Evolutionary conservation across 352 stramenopile genomes (phyloP).

Genomic region (Phytophthora pistaciae): DNA sequence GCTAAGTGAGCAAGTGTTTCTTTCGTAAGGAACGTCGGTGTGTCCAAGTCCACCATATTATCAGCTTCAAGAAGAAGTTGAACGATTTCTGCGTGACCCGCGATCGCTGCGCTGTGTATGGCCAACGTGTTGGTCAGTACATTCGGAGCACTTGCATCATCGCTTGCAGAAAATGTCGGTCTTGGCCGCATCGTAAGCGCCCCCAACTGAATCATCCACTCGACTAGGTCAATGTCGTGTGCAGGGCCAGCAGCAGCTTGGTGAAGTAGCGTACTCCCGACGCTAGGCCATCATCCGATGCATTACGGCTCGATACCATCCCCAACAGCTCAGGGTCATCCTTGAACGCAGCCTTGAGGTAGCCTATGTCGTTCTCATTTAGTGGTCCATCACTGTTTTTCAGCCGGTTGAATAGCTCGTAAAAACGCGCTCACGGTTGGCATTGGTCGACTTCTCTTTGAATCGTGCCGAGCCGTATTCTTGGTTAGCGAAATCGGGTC

Average conservation of each 20-base stretch:
- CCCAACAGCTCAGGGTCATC: constrained; percentile 22
- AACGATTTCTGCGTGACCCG: constrained; percentile 27
- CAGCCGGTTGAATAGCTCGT: constrained; percentile 13
- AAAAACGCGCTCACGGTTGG: constrained; percentile 19
- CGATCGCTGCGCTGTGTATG: constrained; percentile 22
- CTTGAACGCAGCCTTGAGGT: constrained; percentile 21
- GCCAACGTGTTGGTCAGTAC: constrained; percentile 13
- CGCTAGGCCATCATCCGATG: too few species aligned
- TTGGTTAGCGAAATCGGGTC: constrained; percentile 30
- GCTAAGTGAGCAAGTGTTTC: constrained; percentile 31
- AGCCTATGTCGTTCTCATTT: neutral
- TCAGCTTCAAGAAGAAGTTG: constrained; percentile 29
- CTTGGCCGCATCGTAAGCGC: neutral
- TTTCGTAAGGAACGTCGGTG: constrained; percentile 21
- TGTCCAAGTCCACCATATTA: constrained; percentile 27
- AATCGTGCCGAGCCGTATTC: constrained; percentile 22
- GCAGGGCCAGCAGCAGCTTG: constrained; percentile 39
- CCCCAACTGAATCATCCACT: constrained; percentile 49
- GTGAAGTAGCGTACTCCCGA: constrained; percentile 28
- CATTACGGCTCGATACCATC: constrained; percentile 2
- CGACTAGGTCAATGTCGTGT: constrained; percentile 28
- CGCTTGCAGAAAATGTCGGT: neutral
- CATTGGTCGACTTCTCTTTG: neutral
- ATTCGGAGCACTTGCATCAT: neutral
- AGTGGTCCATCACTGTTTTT: constrained; percentile 18